A percentile compares a stretch with the other conserved stretches of the same genome.
These are phyloP conservation scores for Collybia sordida DNA, from an alignment of 768 basidiomycete species.

Conservation along the genomic window DNA sequence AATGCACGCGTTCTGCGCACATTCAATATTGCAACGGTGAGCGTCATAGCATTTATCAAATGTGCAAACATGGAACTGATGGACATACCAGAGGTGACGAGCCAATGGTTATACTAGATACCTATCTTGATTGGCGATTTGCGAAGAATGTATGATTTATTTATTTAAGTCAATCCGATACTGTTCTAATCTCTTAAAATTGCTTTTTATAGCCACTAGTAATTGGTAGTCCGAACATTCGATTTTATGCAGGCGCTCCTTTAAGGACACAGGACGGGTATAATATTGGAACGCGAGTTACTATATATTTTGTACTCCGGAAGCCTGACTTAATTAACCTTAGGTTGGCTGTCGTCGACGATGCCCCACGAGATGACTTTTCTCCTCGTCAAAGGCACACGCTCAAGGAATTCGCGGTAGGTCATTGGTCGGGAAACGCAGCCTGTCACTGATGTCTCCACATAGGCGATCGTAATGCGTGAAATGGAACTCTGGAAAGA, in stretches of 20 bases:
- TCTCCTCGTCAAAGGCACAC: constrained; percentile 88
- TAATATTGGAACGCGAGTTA: constrained; percentile 78
- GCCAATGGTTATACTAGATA: constrained; percentile 83
- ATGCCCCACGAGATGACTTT: constrained; percentile 80
- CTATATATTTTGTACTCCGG: background rate
- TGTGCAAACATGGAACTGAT: constrained; percentile 4
- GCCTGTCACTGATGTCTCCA: constrained; percentile 9
- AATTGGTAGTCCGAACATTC: constrained; percentile 59
- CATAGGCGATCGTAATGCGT: constrained; percentile 80
- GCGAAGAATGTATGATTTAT: constrained; percentile 63
- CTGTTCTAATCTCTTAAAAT: background rate
- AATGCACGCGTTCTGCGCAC: constrained; percentile 76
- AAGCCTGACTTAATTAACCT: background rate
- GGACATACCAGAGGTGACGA: constrained; percentile 64
- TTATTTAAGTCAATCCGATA: background rate
- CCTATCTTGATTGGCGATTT: constrained; percentile 85
- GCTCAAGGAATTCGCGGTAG: constrained; percentile 86
- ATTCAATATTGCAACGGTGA: constrained; percentile 79
- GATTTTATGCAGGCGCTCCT: constrained; percentile 93
- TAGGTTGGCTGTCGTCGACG: constrained; percentile 83
- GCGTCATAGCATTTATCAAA: constrained; percentile 14
- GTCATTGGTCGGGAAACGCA: constrained; percentile 24
- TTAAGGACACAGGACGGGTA: constrained; percentile 86
- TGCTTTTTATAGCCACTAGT: constrained; percentile 61
- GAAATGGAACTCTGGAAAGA: constrained; percentile 97